These are phyloP conservation scores for Ceratocystis ficicola DNA, from an alignment of 2,329 filamentous ascomycete genomes.

Conservation along the genomic window DNA sequence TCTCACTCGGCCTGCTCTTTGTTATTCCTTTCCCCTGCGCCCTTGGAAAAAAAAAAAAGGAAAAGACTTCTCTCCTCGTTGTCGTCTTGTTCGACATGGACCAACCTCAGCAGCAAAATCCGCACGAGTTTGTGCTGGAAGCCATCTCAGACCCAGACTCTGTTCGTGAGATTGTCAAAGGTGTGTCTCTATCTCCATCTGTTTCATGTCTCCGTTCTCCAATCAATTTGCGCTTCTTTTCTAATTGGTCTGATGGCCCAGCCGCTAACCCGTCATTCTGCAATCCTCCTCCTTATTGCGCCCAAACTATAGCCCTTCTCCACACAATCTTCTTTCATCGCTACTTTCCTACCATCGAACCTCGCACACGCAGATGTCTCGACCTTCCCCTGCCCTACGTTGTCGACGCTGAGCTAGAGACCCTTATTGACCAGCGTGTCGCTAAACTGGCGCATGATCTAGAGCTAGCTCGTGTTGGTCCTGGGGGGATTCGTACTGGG, in stretches of 20 bases:
- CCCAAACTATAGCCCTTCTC: conserved; percentile 54
- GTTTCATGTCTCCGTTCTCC: conserved; percentile 13
- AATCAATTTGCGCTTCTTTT: conserved; percentile 19
- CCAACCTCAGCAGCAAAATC: conserved; percentile 39
- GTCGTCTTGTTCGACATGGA: conserved; percentile 32
- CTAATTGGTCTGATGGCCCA: not conserved
- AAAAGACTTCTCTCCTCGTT: not conserved
- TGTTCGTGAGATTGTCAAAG: conserved; percentile 86
- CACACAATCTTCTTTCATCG: conserved; percentile 99
- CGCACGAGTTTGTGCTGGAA: conserved; percentile 71
- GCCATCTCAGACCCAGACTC: conserved; percentile 83
- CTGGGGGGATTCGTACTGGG: conserved; percentile 22
- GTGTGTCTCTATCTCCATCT: conserved; percentile 35
- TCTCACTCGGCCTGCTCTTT: not conserved
- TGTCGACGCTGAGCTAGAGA: conserved; percentile 80
- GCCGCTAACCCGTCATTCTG: conserved; percentile 18
- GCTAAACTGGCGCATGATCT: conserved; percentile 42
- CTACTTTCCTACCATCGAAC: conserved; percentile 79
- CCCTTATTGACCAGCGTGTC: conserved; percentile 81
- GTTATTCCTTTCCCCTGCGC: not conserved
- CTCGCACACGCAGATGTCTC: conserved; percentile 75
- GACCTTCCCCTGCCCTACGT: conserved; percentile 84
- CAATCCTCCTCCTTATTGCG: conserved; percentile 17
- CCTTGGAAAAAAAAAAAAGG: no score
- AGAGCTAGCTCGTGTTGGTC: conserved; percentile 10